phyloP scores from a whole-genome alignment of 176 grass and related monocot genomes.

The Lolium perenne region DNA sequence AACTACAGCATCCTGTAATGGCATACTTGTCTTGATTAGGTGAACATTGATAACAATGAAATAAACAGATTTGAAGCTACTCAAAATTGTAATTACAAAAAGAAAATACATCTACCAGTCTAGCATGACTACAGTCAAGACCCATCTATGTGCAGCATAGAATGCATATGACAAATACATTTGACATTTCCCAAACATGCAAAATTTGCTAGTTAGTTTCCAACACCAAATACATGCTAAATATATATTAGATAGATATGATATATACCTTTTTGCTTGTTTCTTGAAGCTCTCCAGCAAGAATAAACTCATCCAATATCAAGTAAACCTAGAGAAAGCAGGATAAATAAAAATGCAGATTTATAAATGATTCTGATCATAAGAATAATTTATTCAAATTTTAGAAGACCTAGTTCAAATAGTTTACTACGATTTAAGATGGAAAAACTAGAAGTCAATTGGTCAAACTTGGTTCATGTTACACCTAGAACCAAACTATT shows the following conservation, averaged over 20 bases:
- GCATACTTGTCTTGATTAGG: not conserved
- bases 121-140: constrained; percentile 15
- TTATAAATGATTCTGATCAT: not conserved
- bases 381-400: constrained; percentile 11
- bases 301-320: constrained; percentile 99
- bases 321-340: constrained; percentile 83
- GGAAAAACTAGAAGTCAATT: constrained; percentile 13
- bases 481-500: constrained; percentile 9
- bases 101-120: not conserved
- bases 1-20: not conserved
- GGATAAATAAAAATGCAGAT: not conserved
- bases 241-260: constrained; percentile 26
- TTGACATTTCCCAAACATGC: constrained; percentile 12
- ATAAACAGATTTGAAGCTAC: constrained; percentile 9
- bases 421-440: not conserved
- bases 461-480: not conserved
- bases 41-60: constrained; percentile 15
- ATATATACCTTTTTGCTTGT: constrained; percentile 88
- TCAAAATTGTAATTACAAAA: not conserved
- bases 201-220: not conserved
- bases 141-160: constrained; percentile 1
- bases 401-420: constrained; percentile 8
- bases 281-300: constrained; percentile 98
- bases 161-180: not conserved
- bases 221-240: constrained; percentile 6